A percentile compares a stretch with the other conserved stretches of the same genome.
phyloP scores from a whole-genome alignment of 495 filamentous ascomycete species.

The Talaromyces adpressus region DNA sequence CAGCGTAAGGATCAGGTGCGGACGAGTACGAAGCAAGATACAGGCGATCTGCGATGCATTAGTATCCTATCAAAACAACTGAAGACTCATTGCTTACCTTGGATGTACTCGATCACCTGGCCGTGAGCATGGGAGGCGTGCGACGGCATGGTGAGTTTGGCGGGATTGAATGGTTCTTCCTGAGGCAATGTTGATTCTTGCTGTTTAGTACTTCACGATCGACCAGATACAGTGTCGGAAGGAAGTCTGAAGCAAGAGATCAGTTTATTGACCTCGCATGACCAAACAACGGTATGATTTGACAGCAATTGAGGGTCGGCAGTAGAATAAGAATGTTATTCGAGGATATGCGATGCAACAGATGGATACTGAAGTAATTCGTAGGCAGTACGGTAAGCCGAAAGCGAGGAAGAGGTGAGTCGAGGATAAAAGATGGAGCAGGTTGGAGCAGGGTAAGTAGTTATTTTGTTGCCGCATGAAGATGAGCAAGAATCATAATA shows the following conservation, averaged over 20 bases:
- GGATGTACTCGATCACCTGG: conserved; percentile 73
- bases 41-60: conserved; percentile 62
- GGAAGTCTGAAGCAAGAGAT: background rate
- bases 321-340: background rate
- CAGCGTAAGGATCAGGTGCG: conserved; percentile 67
- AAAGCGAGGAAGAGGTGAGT: conserved; percentile 20
- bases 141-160: conserved; percentile 27
- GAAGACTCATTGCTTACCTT: conserved; percentile 41
- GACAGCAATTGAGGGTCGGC: background rate
- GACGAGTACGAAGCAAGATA: conserved; percentile 91
- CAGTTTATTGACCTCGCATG: background rate
- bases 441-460: conserved; percentile 18
- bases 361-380: background rate
- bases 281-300: background rate
- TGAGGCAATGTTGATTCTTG: background rate
- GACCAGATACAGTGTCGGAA: background rate
- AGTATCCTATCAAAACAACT: background rate
- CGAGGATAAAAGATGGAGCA: conserved; percentile 13
- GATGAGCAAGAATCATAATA: background rate
- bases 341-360: conserved; percentile 6
- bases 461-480: conserved; percentile 11
- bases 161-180: background rate
- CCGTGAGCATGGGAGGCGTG: conserved; percentile 46
- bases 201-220: background rate
- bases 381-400: conserved; percentile 12